Evolutionary conservation across 2,329 filamentous ascomycete species (phyloP).

Genomic region (Leptographium lundbergii): DNA sequence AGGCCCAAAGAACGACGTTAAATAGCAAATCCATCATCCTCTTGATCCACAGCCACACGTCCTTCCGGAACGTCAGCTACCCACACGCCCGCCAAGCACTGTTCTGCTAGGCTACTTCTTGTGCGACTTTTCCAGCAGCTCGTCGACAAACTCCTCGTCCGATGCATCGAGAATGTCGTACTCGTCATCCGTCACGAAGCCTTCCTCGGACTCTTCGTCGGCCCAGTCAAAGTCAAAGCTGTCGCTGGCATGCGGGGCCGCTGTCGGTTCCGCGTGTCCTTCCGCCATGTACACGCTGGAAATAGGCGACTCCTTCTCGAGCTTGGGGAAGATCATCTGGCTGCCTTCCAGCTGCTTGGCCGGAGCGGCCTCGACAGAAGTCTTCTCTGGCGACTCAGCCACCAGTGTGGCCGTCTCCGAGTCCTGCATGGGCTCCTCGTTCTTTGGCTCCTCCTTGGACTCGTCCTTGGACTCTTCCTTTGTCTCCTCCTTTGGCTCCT

Average conservation of each 20-base stretch:
- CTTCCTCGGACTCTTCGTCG: slow-evolving; percentile 50
- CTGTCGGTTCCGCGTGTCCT: slow-evolving; percentile 20
- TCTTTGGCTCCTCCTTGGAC: slow-evolving; percentile 53
- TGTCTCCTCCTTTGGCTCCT: slow-evolving; percentile 8
- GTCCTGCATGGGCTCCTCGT: slow-evolving; percentile 24
- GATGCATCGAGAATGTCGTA: slow-evolving; percentile 95
- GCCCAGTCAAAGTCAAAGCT: slow-evolving; percentile 45
- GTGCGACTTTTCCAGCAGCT: slow-evolving; percentile 26
- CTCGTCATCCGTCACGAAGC: slow-evolving; percentile 92
- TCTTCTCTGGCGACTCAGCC: slow-evolving; percentile 49
- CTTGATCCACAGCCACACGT: background rate
- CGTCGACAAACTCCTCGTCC: slow-evolving; percentile 66
- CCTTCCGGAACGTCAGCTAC: background rate
- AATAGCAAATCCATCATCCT: background rate
- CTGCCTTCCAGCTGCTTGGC: slow-evolving; percentile 29
- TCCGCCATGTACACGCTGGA: slow-evolving; percentile 63
- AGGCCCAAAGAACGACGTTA: background rate
- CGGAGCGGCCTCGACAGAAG: background rate
- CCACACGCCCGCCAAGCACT: background rate
- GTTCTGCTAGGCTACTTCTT: slow-evolving; percentile 8
- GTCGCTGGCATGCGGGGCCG: slow-evolving; percentile 19
- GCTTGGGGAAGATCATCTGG: slow-evolving; percentile 92
- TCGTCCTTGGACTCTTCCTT: slow-evolving; percentile 17
- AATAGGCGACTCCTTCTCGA: slow-evolving; percentile 84
- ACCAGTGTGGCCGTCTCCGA: slow-evolving; percentile 29